Evolutionary conservation across 208 protist genomes (phyloP).

Genomic region (Wallacemonas sp.): DNA sequence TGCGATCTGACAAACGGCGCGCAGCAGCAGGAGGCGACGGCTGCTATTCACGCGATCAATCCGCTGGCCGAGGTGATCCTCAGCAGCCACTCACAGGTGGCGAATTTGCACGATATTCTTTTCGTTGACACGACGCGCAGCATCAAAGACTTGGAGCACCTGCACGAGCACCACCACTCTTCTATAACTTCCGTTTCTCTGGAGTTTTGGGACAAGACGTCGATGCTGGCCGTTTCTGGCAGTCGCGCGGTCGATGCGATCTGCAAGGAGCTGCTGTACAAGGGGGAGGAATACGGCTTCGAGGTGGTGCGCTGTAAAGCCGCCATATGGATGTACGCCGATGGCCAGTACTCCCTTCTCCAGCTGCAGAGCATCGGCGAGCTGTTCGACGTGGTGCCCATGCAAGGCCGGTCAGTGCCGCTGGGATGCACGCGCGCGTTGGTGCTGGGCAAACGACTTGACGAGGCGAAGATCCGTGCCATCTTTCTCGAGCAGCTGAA

Average conservation of each 20-base stretch:
- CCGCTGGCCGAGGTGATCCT: conserved; percentile 57
- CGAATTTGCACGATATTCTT: conserved; percentile 68
- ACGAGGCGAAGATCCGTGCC: conserved; percentile 51
- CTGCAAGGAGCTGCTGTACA: conserved; percentile 78
- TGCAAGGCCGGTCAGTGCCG: conserved; percentile 75
- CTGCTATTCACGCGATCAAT: conserved; percentile 60
- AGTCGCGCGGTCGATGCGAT: conserved; percentile 63
- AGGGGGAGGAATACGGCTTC: conserved; percentile 56
- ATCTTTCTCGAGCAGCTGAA: conserved; percentile 73
- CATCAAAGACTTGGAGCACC: conserved; percentile 42
- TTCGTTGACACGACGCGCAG: conserved; percentile 80
- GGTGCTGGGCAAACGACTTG: conserved; percentile 67
- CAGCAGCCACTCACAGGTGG: conserved; percentile 53
- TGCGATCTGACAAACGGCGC: conserved; percentile 78
- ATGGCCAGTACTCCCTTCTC: conserved; percentile 53
- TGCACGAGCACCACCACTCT: conserved; percentile 55
- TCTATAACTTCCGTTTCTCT: conserved; percentile 72
- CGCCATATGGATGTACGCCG: conserved; percentile 73
- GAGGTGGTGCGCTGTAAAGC: conserved; percentile 90
- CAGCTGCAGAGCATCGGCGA: conserved; percentile 88
- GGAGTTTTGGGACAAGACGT: conserved; percentile 54
- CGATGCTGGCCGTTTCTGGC: conserved; percentile 43
- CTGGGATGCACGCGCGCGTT: conserved; percentile 68
- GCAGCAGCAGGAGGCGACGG: conserved; percentile 48
- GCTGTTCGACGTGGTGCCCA: conserved; percentile 77